These are phyloP conservation scores for Chrysophaeum taylorii DNA, from an alignment of 352 stramenopile species.

Conservation along the genomic window DNA sequence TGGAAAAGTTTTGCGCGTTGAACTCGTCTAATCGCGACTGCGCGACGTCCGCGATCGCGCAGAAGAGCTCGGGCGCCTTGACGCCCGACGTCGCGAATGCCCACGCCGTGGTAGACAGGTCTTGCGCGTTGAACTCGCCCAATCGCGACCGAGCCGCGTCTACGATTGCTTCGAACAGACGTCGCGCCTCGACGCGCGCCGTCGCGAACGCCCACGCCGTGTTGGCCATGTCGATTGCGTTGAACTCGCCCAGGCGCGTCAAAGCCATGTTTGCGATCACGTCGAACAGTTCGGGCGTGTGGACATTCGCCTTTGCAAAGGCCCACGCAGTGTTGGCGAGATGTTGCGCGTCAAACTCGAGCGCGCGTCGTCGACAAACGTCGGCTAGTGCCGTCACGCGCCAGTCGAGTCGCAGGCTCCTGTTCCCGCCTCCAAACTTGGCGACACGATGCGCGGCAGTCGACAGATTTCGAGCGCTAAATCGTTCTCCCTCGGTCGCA, in stretches of 20 bases:
- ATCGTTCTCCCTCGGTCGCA: too few relatives aligned
- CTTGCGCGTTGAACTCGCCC: slow-evolving; percentile 43
- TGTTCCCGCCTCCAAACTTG: too few relatives aligned
- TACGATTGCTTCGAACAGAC: neutral
- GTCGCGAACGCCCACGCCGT: slow-evolving; percentile 14
- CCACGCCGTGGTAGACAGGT: slow-evolving; percentile 45
- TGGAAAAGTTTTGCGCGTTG: slow-evolving; percentile 32
- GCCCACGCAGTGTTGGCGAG: slow-evolving; percentile 45
- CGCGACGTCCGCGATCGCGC: neutral
- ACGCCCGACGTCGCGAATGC: slow-evolving; percentile 31
- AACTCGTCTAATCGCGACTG: slow-evolving; percentile 19
- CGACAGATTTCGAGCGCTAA: too few relatives aligned
- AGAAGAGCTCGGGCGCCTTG: neutral
- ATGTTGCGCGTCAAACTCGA: slow-evolving; percentile 49
- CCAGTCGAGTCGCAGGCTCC: too few relatives aligned
- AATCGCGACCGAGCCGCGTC: neutral
- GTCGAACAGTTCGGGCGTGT: too few relatives aligned
- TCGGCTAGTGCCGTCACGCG: too few relatives aligned
- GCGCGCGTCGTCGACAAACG: too few relatives aligned
- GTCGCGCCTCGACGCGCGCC: slow-evolving; percentile 16
- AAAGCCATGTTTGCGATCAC: neutral
- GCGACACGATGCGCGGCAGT: too few relatives aligned
- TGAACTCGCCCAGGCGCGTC: slow-evolving; percentile 31
- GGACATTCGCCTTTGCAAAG: slow-evolving; percentile 40
- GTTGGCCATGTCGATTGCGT: slow-evolving; percentile 44